Conservation (phyloP, 2,329 filamentous ascomycete species). For the Rasamsonia emersonii region DNA sequence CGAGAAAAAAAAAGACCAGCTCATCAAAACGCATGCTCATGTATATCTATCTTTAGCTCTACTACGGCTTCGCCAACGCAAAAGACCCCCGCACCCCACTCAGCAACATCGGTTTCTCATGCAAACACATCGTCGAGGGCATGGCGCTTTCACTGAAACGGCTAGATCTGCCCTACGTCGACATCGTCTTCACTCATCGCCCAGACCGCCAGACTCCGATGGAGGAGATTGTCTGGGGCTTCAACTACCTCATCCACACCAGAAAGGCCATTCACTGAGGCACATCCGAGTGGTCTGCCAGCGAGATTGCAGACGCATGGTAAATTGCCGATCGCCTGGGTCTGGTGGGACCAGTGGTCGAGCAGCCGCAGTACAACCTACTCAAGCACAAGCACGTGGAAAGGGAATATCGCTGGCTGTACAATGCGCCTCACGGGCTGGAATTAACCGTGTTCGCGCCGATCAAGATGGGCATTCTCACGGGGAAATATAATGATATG, state of each 20-base stretch:
- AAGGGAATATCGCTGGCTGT: slow-evolving; percentile 52
- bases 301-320: slow-evolving; percentile 58
- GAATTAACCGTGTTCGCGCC: slow-evolving; percentile 59
- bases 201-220: slow-evolving; percentile 61
- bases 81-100: slow-evolving; percentile 44
- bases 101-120: slow-evolving; percentile 59
- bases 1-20: too few relatives aligned
- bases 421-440: slow-evolving; percentile 48
- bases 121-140: slow-evolving; percentile 64
- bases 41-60: too few relatives aligned
- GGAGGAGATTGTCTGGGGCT: slow-evolving; percentile 62
- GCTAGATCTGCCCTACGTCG: slow-evolving; percentile 59
- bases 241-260: slow-evolving; percentile 61
- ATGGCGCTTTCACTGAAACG: slow-evolving; percentile 52
- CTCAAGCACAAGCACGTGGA: slow-evolving; percentile 55
- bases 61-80: slow-evolving; percentile 55
- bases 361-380: slow-evolving; percentile 62
- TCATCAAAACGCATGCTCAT: not conserved
- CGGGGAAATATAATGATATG: slow-evolving; percentile 60
- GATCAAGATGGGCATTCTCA: slow-evolving; percentile 52
- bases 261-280: slow-evolving; percentile 66
- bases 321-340: slow-evolving; percentile 52
- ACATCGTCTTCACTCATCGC: slow-evolving; percentile 62
- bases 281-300: slow-evolving; percentile 60
- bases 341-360: slow-evolving; percentile 43